A percentile compares a stretch with the other conserved stretches of the same genome.
Evolutionary conservation across 139 green algal genomes (phyloP).

Genomic region (Micractinium sp.): DNA sequence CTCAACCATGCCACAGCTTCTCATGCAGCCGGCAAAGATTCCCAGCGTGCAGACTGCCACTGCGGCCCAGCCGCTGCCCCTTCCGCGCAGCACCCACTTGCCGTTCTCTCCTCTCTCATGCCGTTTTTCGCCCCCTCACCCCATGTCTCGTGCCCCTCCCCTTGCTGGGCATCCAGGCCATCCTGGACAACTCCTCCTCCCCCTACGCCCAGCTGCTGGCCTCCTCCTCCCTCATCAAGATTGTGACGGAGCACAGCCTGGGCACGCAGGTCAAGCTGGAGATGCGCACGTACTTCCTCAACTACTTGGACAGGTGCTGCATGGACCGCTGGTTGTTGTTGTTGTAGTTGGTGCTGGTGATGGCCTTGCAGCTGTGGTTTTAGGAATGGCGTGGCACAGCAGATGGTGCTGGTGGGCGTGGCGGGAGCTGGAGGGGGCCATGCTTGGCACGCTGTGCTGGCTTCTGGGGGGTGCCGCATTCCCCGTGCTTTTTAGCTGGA

Average conservation of each 20-base stretch:
- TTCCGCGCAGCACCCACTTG: not conserved
- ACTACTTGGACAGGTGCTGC: conserved; percentile 73
- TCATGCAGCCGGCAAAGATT: no score
- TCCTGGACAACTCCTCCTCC: conserved; percentile 89
- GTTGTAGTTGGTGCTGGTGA: no score
- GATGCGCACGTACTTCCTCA: conserved; percentile 90
- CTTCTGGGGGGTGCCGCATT: not conserved
- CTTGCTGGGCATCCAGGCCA: conserved; percentile 64
- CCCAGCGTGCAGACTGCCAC: not conserved
- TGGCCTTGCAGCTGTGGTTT: not conserved
- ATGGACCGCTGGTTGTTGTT: no score
- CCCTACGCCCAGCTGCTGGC: conserved; percentile 96
- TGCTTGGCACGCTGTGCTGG: no score
- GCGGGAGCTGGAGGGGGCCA: no score
- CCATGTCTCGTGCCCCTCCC: not conserved
- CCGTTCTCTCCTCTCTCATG: not conserved
- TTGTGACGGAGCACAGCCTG: conserved; percentile 91
- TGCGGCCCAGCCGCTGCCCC: not conserved
- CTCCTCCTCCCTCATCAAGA: conserved; percentile 85
- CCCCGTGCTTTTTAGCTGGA: not conserved
- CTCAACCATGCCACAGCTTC: no score
- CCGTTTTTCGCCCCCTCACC: not conserved
- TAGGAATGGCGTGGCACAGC: no score
- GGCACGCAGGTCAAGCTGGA: conserved; percentile 68
- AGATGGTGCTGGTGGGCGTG: no score